phyloP scores from a whole-genome alignment of 2,329 filamentous ascomycete species.

The Huntiella savannae region DNA sequence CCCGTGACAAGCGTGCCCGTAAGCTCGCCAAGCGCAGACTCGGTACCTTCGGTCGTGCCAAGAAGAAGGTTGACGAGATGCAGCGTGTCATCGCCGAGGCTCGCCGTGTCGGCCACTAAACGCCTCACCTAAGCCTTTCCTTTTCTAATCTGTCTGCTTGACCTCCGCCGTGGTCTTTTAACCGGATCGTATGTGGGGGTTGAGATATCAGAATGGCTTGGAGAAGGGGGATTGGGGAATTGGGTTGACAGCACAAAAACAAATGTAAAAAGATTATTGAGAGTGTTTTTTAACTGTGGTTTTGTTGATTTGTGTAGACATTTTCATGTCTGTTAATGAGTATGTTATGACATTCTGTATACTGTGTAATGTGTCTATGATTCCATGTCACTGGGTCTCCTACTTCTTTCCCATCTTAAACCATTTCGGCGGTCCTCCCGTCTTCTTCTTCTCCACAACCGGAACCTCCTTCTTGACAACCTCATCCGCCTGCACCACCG shows the following conservation, averaged over 20 bases:
- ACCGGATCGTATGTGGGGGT: not conserved
- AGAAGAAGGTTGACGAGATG: conserved; percentile 99
- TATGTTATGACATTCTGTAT: not conserved
- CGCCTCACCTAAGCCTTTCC: conserved; percentile 6
- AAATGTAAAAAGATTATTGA: conserved; percentile 9
- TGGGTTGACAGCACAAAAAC: conserved; percentile 11
- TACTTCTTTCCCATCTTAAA: conserved; percentile 57
- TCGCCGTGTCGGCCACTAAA: conserved; percentile 47
- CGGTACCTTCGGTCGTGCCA: conserved; percentile 95
- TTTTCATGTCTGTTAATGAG: not conserved
- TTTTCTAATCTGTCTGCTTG: not conserved
- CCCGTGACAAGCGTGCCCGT: conserved; percentile 96
- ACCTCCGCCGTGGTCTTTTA: not conserved
- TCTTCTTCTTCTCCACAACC: conserved; percentile 15
- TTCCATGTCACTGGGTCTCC: not conserved
- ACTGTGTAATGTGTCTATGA: not conserved
- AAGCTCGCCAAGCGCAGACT: conserved; percentile 99
- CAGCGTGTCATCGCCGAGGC: conserved; percentile 94
- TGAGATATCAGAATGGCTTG: conserved; percentile 3
- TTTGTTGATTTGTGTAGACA: not conserved
- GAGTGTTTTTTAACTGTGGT: not conserved
- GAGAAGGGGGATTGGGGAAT: conserved; percentile 1
- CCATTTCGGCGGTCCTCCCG: conserved; percentile 43
- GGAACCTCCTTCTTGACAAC: conserved; percentile 11
- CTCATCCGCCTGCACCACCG: conserved; percentile 21